These are phyloP conservation scores for Termitomyces sp. DNA, from an alignment of 768 basidiomycete species.

Conservation along the genomic window DNA sequence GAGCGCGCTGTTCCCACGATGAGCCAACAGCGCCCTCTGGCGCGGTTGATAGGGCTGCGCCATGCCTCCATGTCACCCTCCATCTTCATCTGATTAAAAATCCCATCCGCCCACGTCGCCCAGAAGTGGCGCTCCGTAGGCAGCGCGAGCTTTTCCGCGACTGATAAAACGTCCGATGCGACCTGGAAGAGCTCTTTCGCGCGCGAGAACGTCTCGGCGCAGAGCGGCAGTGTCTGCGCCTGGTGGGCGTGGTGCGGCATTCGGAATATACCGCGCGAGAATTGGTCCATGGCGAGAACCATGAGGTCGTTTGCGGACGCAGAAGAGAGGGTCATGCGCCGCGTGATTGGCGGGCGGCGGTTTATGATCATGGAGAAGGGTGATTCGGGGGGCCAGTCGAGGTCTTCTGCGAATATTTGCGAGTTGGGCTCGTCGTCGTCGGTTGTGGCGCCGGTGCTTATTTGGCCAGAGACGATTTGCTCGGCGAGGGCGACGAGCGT, in stretches of 20 bases:
- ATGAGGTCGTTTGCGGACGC: slow-evolving; percentile 49
- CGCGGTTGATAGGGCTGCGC: slow-evolving; percentile 40
- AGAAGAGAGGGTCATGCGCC: slow-evolving; percentile 40
- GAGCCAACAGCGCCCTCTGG: slow-evolving; percentile 54
- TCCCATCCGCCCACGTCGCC: slow-evolving; percentile 58
- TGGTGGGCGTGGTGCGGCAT: slow-evolving; percentile 51
- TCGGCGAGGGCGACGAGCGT: slow-evolving; percentile 60
- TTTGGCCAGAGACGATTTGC: slow-evolving; percentile 35
- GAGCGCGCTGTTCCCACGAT: slow-evolving; percentile 51
- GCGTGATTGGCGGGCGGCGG: slow-evolving; percentile 47
- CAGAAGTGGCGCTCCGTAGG: slow-evolving; percentile 48
- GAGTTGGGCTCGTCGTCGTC: slow-evolving; percentile 4
- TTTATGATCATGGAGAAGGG: slow-evolving; percentile 47
- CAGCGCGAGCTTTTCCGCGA: slow-evolving; percentile 51
- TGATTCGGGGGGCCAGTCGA: slow-evolving; percentile 48
- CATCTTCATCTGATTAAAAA: slow-evolving; percentile 64
- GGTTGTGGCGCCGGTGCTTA: neutral
- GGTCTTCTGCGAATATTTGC: slow-evolving; percentile 33
- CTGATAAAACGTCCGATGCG: slow-evolving; percentile 55
- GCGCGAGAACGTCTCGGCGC: slow-evolving; percentile 43
- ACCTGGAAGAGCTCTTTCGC: slow-evolving; percentile 60
- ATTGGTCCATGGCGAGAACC: slow-evolving; percentile 64
- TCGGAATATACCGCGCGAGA: slow-evolving; percentile 65
- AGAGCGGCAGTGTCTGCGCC: slow-evolving; percentile 9
- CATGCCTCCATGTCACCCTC: slow-evolving; percentile 52